These are phyloP conservation scores for Vicia sativa DNA, from an alignment of 306 rosid genomes.

Conservation along the genomic window DNA sequence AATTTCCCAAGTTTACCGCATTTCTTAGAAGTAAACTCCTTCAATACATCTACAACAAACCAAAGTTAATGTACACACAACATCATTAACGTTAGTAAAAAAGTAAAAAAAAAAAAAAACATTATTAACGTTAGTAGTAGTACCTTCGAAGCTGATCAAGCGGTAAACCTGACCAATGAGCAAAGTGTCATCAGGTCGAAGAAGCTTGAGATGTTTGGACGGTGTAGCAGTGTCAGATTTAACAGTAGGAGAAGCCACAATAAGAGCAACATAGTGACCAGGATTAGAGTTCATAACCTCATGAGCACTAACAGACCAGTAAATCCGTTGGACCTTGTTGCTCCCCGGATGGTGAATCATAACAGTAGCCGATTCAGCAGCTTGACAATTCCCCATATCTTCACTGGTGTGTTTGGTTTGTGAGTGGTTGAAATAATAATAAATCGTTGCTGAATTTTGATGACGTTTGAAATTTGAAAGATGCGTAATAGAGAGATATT, in stretches of 20 bases:
- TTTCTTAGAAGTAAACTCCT: conserved; percentile 89
- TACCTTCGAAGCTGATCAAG: conserved; percentile 83
- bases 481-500: conserved; percentile 23
- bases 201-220: conserved; percentile 82
- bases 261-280: conserved; percentile 82
- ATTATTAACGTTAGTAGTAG: no score
- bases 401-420: not conserved
- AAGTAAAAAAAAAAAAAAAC: not conserved
- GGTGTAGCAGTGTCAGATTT: conserved; percentile 63
- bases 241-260: conserved; percentile 48
- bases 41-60: conserved; percentile 67
- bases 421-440: not conserved
- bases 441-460: conserved; percentile 1
- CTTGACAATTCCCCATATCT: conserved; percentile 89
- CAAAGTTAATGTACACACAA: not conserved
- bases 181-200: conserved; percentile 81
- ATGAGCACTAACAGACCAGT: conserved; percentile 81
- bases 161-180: conserved; percentile 91
- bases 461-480: conserved; percentile 34
- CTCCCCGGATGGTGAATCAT: conserved; percentile 73
- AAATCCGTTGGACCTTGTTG: conserved; percentile 72
- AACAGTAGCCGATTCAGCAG: conserved; percentile 90
- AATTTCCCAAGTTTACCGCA: conserved; percentile 73
- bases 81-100: no score
- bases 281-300: conserved; percentile 76